Base-by-base conservation (phyloP, 208 protist species). In the Naegleria gruberi region DNA sequence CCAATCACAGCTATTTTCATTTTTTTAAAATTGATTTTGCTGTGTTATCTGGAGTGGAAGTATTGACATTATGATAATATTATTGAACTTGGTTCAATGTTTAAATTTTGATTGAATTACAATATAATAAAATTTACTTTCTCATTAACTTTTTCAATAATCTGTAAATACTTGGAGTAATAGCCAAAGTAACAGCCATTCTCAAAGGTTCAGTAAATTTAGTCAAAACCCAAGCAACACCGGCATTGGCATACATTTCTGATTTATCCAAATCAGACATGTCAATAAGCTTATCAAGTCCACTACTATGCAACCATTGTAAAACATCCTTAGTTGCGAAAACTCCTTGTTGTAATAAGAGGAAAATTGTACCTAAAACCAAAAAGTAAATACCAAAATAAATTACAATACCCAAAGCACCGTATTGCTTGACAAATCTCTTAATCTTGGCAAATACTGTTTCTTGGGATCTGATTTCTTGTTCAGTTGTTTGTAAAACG, bases 331-430 rank as follows among this genome's bases (percentile, higher is more conserved):
- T 45, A 23, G 42, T 45, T 2, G 12, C n/a, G 3, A 84, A 84
- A 26, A 41, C 42, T 17, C 42, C 42, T 26, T 84, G 37, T 84
- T 84, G 41, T 30, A 84, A 84, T 4, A 41, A 26, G 42, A 84
- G n/a, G 30, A 46, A 84, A 5, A 84, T 45, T 45, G n/a, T 44
- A 19, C 81, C 81, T 15, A 84, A 46, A 44, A 37, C 44, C 17
- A 84, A 45, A 44, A 84, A 44, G 30, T 84, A 84, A 84, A 84
- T 34, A 45, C 41, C 34, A 17, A 84, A 84, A 45, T 84, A 45
- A 26, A 84, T 34, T 0, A 34, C 81, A 41, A 84, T 10, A 30
- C 81, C 81, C 1, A 84, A 23, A 44, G 44, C 17, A 46, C 81
- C 81, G 44, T 84, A 84, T 43, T 44, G 42, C n/a, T 84, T 84